Conservation (phyloP, 768 basidiomycete species). For the Pulveroboletus frians region DNA sequence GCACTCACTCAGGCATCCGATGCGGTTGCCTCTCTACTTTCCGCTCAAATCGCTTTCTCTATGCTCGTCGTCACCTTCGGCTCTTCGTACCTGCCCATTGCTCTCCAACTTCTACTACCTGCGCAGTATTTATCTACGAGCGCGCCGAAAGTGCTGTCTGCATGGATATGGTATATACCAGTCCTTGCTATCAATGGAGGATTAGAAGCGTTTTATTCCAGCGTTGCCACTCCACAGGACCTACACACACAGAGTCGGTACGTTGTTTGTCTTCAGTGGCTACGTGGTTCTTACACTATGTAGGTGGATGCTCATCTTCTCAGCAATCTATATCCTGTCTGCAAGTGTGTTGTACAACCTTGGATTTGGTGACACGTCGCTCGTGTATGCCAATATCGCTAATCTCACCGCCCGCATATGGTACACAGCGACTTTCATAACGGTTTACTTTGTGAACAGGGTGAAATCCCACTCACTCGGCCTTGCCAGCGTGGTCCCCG, state of each 20-base stretch:
- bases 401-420: conserved; percentile 59
- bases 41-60: conserved; percentile 60
- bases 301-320: conserved; percentile 79
- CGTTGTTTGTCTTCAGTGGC: conserved; percentile 11
- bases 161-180: conserved; percentile 89
- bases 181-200: conserved; percentile 86
- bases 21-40: conserved; percentile 56
- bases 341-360: conserved; percentile 44
- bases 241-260: conserved; percentile 65
- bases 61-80: conserved; percentile 71
- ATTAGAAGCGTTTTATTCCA: conserved; percentile 85
- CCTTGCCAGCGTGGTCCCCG: conserved; percentile 16
- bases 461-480: conserved; percentile 10
- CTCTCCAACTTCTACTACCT: conserved; percentile 68
- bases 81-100: conserved; percentile 65
- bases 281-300: conserved; percentile 1
- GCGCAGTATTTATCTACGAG: conserved; percentile 66
- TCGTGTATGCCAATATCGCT: conserved; percentile 73
- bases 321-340: conserved; percentile 56
- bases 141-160: conserved; percentile 68
- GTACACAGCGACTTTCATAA: conserved; percentile 52
- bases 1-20: conserved; percentile 39
- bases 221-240: conserved; percentile 63
- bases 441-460: conserved; percentile 40
- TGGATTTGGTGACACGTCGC: conserved; percentile 56